phyloP scores from a whole-genome alignment of 495 filamentous ascomycete genomes.

The Aspergillus carlsbadensis region DNA sequence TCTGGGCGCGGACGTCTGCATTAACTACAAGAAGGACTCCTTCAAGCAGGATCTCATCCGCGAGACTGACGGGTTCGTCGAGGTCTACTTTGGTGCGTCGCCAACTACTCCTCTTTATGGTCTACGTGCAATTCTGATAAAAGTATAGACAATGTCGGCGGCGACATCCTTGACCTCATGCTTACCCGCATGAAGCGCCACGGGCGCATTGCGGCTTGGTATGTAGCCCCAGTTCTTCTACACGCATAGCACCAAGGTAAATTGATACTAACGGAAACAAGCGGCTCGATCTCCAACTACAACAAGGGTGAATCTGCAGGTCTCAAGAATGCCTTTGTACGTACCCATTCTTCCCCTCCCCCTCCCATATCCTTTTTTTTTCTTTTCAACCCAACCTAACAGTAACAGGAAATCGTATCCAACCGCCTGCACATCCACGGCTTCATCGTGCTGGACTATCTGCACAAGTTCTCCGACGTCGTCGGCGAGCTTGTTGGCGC shows the following conservation, averaged over 20 bases:
- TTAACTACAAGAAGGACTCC: slow-evolving; percentile 63
- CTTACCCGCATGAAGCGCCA: slow-evolving; percentile 51
- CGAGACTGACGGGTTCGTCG: slow-evolving; percentile 61
- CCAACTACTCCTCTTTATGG: neutral
- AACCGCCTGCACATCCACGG: slow-evolving; percentile 57
- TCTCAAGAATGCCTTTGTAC: slow-evolving; percentile 48
- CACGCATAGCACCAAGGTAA: neutral
- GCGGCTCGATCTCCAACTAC: slow-evolving; percentile 52
- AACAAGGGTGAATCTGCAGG: slow-evolving; percentile 33
- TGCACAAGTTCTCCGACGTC: slow-evolving; percentile 37
- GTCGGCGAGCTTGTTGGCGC: slow-evolving; percentile 48
- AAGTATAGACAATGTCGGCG: slow-evolving; percentile 63
- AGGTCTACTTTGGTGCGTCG: slow-evolving; percentile 55
- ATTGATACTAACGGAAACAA: neutral
- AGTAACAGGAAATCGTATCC: slow-evolving; percentile 40
- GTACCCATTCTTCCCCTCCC: neutral
- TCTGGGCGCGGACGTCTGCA: slow-evolving; percentile 62
- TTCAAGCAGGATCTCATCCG: slow-evolving; percentile 57
- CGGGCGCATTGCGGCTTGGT: slow-evolving; percentile 61
- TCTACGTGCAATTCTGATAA: neutral
- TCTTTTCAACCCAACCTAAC: neutral
- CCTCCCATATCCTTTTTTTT: neutral
- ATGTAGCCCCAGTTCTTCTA: neutral
- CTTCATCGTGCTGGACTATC: slow-evolving; percentile 61
- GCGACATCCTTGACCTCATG: slow-evolving; percentile 62